A percentile compares a stretch with the other conserved stretches of the same genome.
Conservation (phyloP, 257 asterid genomes). For the Penstemon newberryi region DNA sequence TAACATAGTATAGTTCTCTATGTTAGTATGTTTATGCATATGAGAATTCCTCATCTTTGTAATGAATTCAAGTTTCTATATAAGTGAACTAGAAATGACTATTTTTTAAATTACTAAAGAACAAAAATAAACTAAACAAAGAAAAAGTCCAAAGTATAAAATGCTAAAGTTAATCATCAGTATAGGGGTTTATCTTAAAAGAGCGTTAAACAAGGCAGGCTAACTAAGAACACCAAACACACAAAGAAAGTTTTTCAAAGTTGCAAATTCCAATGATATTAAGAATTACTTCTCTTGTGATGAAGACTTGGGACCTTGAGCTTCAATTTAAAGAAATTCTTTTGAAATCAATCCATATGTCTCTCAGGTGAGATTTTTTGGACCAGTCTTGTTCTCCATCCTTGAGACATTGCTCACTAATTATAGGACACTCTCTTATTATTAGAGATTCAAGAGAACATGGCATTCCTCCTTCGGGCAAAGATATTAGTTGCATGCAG, state of each 20-base stretch:
- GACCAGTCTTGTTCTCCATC: slow-evolving; percentile 36
- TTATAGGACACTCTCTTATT: slow-evolving; percentile 38
- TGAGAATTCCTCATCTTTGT: too few relatives aligned
- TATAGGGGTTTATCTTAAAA: too few relatives aligned
- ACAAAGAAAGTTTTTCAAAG: background rate
- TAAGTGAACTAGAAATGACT: too few relatives aligned
- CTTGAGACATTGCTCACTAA: slow-evolving; percentile 33
- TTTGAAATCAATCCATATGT: slow-evolving; percentile 38
- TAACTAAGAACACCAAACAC: too few relatives aligned
- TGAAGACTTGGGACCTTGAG: background rate
- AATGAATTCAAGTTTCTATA: too few relatives aligned
- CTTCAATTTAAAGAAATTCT: slow-evolving; percentile 32
- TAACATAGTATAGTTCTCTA: too few relatives aligned
- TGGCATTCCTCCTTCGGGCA: slow-evolving; percentile 43
- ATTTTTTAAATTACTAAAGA: too few relatives aligned
- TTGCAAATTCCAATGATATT: background rate
- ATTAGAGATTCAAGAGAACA: slow-evolving; percentile 34
- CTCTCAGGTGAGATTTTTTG: slow-evolving; percentile 34
- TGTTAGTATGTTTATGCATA: too few relatives aligned
- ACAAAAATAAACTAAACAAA: too few relatives aligned
- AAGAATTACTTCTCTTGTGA: background rate
- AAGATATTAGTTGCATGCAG: slow-evolving; percentile 31
- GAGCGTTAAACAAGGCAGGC: too few relatives aligned
- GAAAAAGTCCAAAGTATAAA: too few relatives aligned
- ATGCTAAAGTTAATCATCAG: too few relatives aligned